Evolutionary conservation across 257 asterid genomes (phyloP).

Genomic region (Solanum piurae): DNA sequence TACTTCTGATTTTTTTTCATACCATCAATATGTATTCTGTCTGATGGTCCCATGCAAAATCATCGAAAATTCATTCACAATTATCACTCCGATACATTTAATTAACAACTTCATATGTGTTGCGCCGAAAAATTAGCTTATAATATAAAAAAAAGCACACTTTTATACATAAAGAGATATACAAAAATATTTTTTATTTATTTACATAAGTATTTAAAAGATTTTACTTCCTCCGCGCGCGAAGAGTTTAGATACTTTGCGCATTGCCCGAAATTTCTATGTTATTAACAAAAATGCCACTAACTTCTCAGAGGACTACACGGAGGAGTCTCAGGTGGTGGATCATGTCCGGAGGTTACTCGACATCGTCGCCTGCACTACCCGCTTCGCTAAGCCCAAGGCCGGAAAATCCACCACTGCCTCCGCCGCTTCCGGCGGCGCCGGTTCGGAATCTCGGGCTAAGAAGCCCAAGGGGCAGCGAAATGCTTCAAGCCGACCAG

Average conservation of each 20-base stretch:
- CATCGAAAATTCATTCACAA: not conserved
- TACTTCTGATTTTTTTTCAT: not conserved
- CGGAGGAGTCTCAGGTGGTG: conserved; percentile 58
- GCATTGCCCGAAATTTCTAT: not conserved
- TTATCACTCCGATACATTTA: not conserved
- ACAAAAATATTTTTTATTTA: no score
- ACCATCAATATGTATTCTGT: not conserved
- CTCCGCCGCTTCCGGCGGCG: not conserved
- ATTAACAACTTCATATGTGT: not conserved
- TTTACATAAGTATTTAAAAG: not conserved
- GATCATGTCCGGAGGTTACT: conserved; percentile 90
- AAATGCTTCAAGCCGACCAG: conserved; percentile 23
- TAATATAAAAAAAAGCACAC: not conserved
- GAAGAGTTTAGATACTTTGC: not conserved
- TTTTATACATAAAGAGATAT: no score
- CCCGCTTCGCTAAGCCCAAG: conserved; percentile 80
- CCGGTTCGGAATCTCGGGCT: conserved; percentile 28
- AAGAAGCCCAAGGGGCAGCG: conserved; percentile 41
- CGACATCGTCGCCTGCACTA: conserved; percentile 90
- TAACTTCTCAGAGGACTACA: conserved; percentile 64
- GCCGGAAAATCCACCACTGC: conserved; percentile 15
- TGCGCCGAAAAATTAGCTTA: not conserved
- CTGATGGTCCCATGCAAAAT: not conserved
- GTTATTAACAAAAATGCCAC: conserved; percentile 42
- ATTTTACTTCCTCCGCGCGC: not conserved